Conservation (phyloP, 2,329 filamentous ascomycete species). For the Xylaria sp. region DNA sequence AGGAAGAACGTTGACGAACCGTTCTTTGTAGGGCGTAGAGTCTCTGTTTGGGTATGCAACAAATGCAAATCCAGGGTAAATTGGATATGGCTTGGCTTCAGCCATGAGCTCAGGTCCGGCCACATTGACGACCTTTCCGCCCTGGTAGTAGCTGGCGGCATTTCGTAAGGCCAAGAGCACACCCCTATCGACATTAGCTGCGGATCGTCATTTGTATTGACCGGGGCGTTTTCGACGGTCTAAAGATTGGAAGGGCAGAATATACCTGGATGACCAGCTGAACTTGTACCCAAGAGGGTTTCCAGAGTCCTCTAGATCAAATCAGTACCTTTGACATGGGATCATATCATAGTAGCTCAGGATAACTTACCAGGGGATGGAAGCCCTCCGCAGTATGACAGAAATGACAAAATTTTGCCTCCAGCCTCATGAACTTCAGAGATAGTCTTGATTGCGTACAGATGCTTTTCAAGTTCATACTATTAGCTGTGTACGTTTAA, state of each 20-base stretch:
- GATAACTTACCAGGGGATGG: constrained; percentile 36
- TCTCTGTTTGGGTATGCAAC: constrained; percentile 96
- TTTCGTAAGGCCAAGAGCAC: constrained; percentile 89
- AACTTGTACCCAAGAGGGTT: constrained; percentile 81
- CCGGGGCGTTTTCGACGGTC: not conserved
- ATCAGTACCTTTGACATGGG: constrained; percentile 1
- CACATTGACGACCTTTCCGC: constrained; percentile 77
- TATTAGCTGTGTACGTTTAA: constrained; percentile 14
- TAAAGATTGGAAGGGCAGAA: not conserved
- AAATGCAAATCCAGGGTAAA: constrained; percentile 83
- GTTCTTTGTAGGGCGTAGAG: constrained; percentile 85
- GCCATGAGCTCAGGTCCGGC: constrained; percentile 76
- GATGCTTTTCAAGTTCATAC: constrained; percentile 10
- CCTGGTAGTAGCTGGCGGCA: constrained; percentile 82
- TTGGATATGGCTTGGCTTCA: constrained; percentile 87
- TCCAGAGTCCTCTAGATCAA: constrained; percentile 30
- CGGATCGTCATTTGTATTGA: constrained; percentile 50
- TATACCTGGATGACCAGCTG: constrained; percentile 61
- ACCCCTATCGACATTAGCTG: constrained; percentile 56
- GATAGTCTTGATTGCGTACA: constrained; percentile 85
- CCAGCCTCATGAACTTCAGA: constrained; percentile 86
- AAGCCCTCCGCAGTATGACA: constrained; percentile 72
- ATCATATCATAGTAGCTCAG: not conserved
- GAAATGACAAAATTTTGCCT: constrained; percentile 85
- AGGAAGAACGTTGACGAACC: constrained; percentile 47